These are phyloP conservation scores for Mycena sanguinolenta DNA, from an alignment of 768 basidiomycete genomes.

Conservation along the genomic window DNA sequence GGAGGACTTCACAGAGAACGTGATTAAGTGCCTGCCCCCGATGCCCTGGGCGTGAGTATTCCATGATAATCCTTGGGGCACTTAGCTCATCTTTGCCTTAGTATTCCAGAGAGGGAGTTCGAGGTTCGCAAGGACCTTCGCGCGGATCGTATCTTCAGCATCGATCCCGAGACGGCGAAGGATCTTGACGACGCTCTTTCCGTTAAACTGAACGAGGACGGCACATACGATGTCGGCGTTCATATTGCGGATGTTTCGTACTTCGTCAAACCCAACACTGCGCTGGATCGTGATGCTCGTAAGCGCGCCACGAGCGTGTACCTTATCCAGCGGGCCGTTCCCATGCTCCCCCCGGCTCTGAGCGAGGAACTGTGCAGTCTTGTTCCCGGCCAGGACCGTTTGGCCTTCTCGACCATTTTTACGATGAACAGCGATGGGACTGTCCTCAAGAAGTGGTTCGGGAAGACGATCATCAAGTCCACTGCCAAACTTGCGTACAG, in stretches of 20 bases:
- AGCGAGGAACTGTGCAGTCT: constrained; percentile 95
- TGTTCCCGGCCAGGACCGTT: constrained; percentile 86
- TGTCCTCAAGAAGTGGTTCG: constrained; percentile 91
- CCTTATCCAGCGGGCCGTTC: constrained; percentile 94
- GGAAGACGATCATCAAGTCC: constrained; percentile 94
- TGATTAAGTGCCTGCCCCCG: constrained; percentile 95
- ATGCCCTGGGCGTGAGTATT: constrained; percentile 89
- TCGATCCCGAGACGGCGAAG: constrained; percentile 91
- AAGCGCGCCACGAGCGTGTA: constrained; percentile 98
- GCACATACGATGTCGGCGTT: constrained; percentile 93
- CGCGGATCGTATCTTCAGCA: constrained; percentile 87
- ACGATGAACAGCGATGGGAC: constrained; percentile 87
- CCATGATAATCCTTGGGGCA: not conserved
- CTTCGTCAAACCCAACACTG: constrained; percentile 95
- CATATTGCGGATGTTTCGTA: constrained; percentile 97
- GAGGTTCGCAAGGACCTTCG: constrained; percentile 92
- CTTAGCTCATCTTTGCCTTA: constrained; percentile 45
- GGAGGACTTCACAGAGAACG: constrained; percentile 96
- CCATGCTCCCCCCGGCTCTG: constrained; percentile 96
- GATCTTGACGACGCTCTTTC: constrained; percentile 97
- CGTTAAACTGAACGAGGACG: constrained; percentile 89
- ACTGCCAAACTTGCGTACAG: constrained; percentile 87
- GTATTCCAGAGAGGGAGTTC: constrained; percentile 90
- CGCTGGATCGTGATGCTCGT: constrained; percentile 97
- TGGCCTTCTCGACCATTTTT: constrained; percentile 92